Conservation (phyloP, 2,329 filamentous ascomycete species). For the Mollisiaceae sp. region DNA sequence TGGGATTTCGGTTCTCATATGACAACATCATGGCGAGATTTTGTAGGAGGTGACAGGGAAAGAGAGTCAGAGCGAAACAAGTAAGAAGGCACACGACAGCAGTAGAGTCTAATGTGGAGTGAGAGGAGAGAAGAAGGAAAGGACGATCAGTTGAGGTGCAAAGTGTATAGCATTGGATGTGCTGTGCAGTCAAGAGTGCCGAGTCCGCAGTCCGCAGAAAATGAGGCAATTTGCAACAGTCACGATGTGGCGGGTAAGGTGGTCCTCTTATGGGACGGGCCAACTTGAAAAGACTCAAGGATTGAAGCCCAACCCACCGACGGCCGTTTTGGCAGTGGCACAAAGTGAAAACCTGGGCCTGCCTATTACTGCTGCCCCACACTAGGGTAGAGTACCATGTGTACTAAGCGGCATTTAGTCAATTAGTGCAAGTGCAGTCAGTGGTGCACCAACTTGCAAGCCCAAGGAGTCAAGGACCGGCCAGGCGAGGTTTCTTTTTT, state of each 20-base stretch:
- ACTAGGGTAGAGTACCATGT: constrained; percentile 6
- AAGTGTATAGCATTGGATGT: constrained; percentile 20
- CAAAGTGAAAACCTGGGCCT: background rate
- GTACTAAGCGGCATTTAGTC: constrained; percentile 15
- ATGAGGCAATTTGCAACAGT: constrained; percentile 29
- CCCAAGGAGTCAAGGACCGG: background rate
- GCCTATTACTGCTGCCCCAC: constrained; percentile 18
- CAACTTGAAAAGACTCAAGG: background rate
- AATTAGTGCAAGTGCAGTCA: background rate
- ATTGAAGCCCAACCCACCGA: background rate
- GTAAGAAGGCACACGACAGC: constrained; percentile 20
- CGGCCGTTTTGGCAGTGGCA: background rate
- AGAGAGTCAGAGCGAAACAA: constrained; percentile 5
- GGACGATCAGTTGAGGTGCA: constrained; percentile 10
- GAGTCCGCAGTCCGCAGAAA: constrained; percentile 10
- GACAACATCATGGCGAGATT: constrained; percentile 36
- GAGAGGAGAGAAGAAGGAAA: constrained; percentile 15
- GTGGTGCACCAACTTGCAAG: background rate
- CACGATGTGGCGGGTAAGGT: constrained; percentile 27
- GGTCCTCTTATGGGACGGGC: constrained; percentile 20
- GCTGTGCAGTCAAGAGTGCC: constrained; percentile 2
- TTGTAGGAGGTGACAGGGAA: constrained; percentile 1
- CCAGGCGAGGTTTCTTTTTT: background rate
- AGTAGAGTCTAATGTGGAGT: constrained; percentile 12
- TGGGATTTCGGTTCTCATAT: constrained; percentile 38